Evolutionary conservation across 1,284 basidiomycete species (phyloP).

Genomic region (Fomitiporia mediterranea): DNA sequence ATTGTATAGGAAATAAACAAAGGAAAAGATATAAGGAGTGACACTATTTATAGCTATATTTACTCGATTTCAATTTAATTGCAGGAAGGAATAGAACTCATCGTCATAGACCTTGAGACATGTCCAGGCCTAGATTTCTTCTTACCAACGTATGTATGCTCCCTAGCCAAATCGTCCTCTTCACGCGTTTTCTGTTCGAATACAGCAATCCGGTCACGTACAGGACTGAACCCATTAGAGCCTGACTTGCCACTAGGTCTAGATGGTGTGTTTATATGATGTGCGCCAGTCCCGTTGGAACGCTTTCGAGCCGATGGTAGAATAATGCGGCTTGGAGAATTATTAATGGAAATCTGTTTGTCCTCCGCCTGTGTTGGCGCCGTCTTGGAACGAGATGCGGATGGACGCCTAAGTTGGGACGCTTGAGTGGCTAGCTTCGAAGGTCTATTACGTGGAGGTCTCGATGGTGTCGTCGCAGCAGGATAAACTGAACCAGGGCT

Average conservation of each 20-base stretch:
- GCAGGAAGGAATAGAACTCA: not conserved
- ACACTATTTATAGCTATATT: too few species aligned
- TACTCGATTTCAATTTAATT: too few species aligned
- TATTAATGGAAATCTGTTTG: not conserved
- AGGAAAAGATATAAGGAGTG: too few species aligned
- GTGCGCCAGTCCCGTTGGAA: not conserved
- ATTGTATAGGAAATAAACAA: too few species aligned
- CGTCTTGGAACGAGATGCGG: not conserved
- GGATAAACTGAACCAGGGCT: not conserved
- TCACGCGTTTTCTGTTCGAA: conserved; percentile 4
- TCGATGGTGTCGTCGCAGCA: not conserved
- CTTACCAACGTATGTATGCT: not conserved
- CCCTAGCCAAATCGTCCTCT: not conserved
- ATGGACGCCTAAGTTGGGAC: not conserved
- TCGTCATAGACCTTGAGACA: conserved; percentile 6
- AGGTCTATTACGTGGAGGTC: not conserved
- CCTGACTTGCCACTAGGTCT: not conserved
- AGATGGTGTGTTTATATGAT: not conserved
- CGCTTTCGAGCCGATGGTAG: not conserved
- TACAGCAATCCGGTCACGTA: conserved; percentile 5
- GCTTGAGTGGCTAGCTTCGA: not conserved
- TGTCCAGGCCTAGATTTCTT: not conserved
- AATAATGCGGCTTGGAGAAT: not conserved
- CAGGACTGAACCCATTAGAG: not conserved
- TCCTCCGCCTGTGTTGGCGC: not conserved